Evolutionary conservation across 768 basidiomycete species (phyloP), one percentile per base, ranked within the genome.

Genomic region (Mycena haematopus): DNA sequence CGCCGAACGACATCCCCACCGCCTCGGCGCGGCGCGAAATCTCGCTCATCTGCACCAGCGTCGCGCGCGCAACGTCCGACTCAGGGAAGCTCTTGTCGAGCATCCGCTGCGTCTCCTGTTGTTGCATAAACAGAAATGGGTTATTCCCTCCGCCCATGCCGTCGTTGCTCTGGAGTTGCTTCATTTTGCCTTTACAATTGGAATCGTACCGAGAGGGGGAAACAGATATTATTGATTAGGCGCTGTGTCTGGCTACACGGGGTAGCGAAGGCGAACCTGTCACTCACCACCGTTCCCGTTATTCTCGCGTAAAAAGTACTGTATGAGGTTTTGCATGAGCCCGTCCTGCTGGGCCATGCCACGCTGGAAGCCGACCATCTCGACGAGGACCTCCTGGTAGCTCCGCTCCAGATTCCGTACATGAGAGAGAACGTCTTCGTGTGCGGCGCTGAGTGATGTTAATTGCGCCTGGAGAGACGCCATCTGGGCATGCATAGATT

Each of bases 291-390:
- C 66, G 58, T 63, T 67, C 71, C 70, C 78, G 74, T 79, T 74
- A 60, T 75, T 79, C 76, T 92, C 92, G 65, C 84, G 86, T 68
- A 95, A 77, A 74, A 92, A 90, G 77, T 92, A 92, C 60, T 89
- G 86, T 68, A 95, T 88, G 62, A 95, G 72, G 68, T 84, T 86
- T 75, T 93, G 90, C 85, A 93, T 89, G 57, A 94, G 73, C 44
- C 85, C 86, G 68, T 96, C 94, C 78, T 94, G 92, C 75, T 93
- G 89, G 33, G 89, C 90, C 85, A 89, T 85, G 67, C 85, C 86
- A 62, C 84, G 77, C 75, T 90, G 89, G 72, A 89, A 89, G 67
- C 82, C 80, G 69, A 89, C 87, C 81, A 91, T 85, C 74, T 91
- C 89, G 65, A 80, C 80, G 35, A 90, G 83, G 51, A 89, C 85